A percentile compares a stretch with the other conserved stretches of the same genome.
These are phyloP conservation scores for Aureobasidium namibiae DNA, from an alignment of 2,329 filamentous ascomycete species.

Conservation along the genomic window DNA sequence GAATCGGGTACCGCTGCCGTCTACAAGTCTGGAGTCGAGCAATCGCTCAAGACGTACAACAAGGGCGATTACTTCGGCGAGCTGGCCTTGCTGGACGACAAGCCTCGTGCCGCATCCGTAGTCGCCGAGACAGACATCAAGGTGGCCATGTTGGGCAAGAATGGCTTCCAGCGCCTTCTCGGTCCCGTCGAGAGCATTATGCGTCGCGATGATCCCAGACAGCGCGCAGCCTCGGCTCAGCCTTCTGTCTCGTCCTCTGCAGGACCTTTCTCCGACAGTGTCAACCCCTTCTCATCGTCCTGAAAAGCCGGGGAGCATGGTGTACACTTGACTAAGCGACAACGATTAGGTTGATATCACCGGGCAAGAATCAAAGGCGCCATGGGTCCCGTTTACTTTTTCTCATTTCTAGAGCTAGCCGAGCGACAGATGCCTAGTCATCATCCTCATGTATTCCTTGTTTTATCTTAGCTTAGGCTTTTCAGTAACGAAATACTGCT, in stretches of 20 bases:
- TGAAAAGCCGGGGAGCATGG: slow-evolving; percentile 6
- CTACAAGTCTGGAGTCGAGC: slow-evolving; percentile 64
- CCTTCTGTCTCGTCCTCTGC: background rate
- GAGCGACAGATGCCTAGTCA: background rate
- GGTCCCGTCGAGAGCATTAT: slow-evolving; percentile 93
- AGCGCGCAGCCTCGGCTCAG: slow-evolving; percentile 18
- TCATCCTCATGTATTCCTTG: slow-evolving; percentile 4
- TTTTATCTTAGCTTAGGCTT: background rate
- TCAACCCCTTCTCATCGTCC: slow-evolving; percentile 8
- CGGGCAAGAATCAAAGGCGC: background rate
- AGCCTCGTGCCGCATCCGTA: slow-evolving; percentile 83
- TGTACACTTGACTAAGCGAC: background rate
- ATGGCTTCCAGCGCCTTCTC: slow-evolving; percentile 86
- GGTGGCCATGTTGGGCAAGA: slow-evolving; percentile 84
- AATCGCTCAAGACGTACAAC: slow-evolving; percentile 68
- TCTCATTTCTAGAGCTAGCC: slow-evolving; percentile 1
- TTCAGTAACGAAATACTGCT: slow-evolving; percentile 6
- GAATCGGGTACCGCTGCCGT: slow-evolving; percentile 83
- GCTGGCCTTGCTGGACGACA: slow-evolving; percentile 85
- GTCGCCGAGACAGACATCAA: slow-evolving; percentile 80
- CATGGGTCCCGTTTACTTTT: slow-evolving; percentile 1
- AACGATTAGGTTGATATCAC: background rate
- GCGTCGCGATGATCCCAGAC: slow-evolving; percentile 61
- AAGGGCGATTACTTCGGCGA: slow-evolving; percentile 98
- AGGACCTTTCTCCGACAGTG: background rate